Evolutionary conservation across 1,139 yeast genomes (phyloP), one percentile per base, ranked within the genome.

Genomic region (Suzukiozyma palmioleophila): DNA sequence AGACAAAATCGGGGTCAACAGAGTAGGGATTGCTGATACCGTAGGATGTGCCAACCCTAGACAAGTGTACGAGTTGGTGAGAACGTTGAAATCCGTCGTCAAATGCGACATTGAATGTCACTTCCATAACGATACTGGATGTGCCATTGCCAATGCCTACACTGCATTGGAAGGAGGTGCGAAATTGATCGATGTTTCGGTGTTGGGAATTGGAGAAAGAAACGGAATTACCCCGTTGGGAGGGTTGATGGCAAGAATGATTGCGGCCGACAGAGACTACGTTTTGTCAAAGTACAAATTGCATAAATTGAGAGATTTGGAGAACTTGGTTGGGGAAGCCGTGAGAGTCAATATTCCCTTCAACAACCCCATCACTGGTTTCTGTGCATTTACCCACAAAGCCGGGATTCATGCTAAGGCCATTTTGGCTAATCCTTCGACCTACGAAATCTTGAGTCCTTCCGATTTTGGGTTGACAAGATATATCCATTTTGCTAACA

Each of bases 141-240:
- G 81, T 60, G 79, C 81, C 37, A 74, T 76, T 55, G 81, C 81
- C 35, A 76, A 76, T 50, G 81, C 81, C 16, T 76, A 76, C 58
- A 73, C 81, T 26, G 81, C 81, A 2, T 64, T 76, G 49, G 81
- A 76, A 57, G 81, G 77, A n/a, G 81, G 81, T 45, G 81, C 81
- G 41, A 72, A 70, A 54, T 69, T 67, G 51, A 74, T 76, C 39
- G 81, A 76, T 53, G 78, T 76, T 7, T 73, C 78, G 25, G 79
- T 76, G 26, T 66, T 76, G 56, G 81, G 81, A 39, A 76, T 76
- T 43, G 81, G 81, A 51, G 81, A 76, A 61, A 69, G 81, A 60
- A 76, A 76, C 53, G 81, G 81, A 46, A 76, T 76, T 50, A 77
- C 79, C 27, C 80, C 81, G 16, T 61, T 76, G 46, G 80, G 81